Conservation (phyloP, 2,329 filamentous ascomycete species). For the Sarocladium strictum region DNA sequence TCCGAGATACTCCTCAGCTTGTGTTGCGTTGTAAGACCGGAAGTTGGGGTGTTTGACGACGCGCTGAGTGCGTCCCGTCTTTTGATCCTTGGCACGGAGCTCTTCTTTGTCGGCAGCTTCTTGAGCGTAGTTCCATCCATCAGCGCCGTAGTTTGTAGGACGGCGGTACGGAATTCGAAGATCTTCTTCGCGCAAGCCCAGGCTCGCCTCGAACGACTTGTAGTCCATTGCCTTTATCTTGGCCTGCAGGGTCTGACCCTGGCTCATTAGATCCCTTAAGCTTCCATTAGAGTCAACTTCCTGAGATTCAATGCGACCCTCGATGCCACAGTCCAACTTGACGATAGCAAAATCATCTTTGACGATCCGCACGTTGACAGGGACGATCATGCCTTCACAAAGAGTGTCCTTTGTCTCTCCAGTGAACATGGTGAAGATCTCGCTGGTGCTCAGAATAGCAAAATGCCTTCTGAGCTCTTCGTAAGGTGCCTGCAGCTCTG, state of each 20-base stretch:
- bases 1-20: conserved; percentile 90
- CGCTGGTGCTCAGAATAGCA: conserved; percentile 60
- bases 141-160: conserved; percentile 63
- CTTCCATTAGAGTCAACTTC: conserved; percentile 72
- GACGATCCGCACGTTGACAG: conserved; percentile 80
- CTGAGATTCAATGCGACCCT: conserved; percentile 76
- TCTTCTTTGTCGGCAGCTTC: conserved; percentile 79
- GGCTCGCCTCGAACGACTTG: conserved; percentile 74
- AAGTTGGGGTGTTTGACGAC: conserved; percentile 98
- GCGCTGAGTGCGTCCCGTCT: conserved; percentile 78
- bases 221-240: conserved; percentile 86
- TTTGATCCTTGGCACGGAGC: conserved; percentile 78
- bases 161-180: conserved; percentile 67
- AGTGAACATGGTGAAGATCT: conserved; percentile 94
- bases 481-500: conserved; percentile 86
- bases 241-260: conserved; percentile 79
- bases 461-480: conserved; percentile 88
- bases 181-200: conserved; percentile 78
- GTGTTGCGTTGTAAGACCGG: conserved; percentile 82
- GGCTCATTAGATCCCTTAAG: conserved; percentile 66
- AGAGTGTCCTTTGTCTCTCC: conserved; percentile 84
- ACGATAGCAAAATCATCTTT: conserved; percentile 91
- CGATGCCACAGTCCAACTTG: conserved; percentile 89
- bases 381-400: conserved; percentile 84
- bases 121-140: conserved; percentile 81